These are phyloP conservation scores for Clonostachys rhizophaga DNA, from an alignment of 2,329 filamentous ascomycete genomes.

Conservation along the genomic window DNA sequence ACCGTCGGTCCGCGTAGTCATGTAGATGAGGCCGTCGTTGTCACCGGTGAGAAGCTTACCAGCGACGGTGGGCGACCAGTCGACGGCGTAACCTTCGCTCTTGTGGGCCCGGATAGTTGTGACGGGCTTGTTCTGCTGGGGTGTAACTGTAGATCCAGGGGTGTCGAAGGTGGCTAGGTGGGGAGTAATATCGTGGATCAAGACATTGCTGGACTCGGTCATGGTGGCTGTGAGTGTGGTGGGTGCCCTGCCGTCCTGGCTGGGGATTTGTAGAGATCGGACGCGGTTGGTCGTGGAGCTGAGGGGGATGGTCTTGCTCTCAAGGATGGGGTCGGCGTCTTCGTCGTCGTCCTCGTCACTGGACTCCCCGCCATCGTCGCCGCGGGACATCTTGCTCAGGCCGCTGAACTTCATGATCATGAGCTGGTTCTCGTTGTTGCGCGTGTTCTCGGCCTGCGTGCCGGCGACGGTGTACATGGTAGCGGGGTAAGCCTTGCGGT, in stretches of 20 bases:
- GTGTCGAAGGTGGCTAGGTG: slow-evolving; percentile 87
- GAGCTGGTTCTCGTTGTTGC: slow-evolving; percentile 83
- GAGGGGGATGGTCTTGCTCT: slow-evolving; percentile 84
- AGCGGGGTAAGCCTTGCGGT: slow-evolving; percentile 88
- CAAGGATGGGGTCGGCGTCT: slow-evolving; percentile 81
- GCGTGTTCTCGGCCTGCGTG: slow-evolving; percentile 77
- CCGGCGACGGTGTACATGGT: slow-evolving; percentile 94
- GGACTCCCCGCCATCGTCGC: slow-evolving; percentile 59
- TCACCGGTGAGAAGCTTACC: slow-evolving; percentile 91
- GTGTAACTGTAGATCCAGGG: slow-evolving; percentile 74
- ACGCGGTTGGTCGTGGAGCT: slow-evolving; percentile 90
- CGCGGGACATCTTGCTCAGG: slow-evolving; percentile 78
- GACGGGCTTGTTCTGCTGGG: slow-evolving; percentile 83
- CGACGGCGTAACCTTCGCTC: slow-evolving; percentile 90
- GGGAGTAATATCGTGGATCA: slow-evolving; percentile 91
- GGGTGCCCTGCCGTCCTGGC: slow-evolving; percentile 65
- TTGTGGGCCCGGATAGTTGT: slow-evolving; percentile 88
- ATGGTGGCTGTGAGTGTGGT: slow-evolving; percentile 86
- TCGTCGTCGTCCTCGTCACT: slow-evolving; percentile 76
- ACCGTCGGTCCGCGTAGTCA: slow-evolving; percentile 79
- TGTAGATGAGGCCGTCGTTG: slow-evolving; percentile 83
- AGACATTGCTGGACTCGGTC: slow-evolving; percentile 83
- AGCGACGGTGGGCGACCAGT: slow-evolving; percentile 80
- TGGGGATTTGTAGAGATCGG: slow-evolving; percentile 75
- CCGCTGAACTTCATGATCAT: slow-evolving; percentile 97